Percentiles rank a stretch among this genome's conserved stretches.
Conservation (phyloP, 108 stramenopile species). For the Stephanodiscus minutulus region DNA sequence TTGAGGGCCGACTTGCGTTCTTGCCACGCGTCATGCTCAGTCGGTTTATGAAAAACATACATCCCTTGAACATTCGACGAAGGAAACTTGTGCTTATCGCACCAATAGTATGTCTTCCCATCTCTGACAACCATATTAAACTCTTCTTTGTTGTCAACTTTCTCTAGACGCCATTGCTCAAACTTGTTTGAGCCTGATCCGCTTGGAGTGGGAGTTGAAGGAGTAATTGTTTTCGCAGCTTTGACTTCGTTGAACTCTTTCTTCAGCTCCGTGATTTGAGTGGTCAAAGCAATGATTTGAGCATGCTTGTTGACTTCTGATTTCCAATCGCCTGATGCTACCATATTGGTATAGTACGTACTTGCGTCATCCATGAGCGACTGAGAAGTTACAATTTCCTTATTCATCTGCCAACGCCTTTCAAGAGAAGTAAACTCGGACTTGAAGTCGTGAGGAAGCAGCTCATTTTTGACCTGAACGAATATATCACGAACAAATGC, state of each 20-base stretch:
- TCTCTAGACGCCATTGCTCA: background rate
- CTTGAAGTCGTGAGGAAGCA: background rate
- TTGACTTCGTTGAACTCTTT: too few relatives aligned
- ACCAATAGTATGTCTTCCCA: background rate
- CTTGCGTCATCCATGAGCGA: background rate
- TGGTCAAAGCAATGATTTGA: constrained; percentile 1
- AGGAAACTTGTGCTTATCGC: background rate
- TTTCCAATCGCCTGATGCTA: background rate
- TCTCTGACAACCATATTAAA: background rate
- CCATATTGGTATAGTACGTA: background rate
- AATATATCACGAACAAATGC: background rate
- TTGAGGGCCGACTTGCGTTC: background rate
- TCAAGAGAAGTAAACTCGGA: background rate
- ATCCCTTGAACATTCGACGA: background rate
- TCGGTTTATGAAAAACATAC: background rate
- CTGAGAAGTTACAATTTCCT: background rate
- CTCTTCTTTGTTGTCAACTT: background rate
- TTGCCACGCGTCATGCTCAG: background rate
- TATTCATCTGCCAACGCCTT: background rate
- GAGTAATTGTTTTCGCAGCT: too few relatives aligned
- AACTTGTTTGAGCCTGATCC: too few relatives aligned
- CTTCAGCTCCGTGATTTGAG: background rate
- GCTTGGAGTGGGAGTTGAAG: too few relatives aligned
- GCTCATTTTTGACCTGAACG: background rate
- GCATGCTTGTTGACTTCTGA: background rate